Evolutionary conservation across 257 asterid genomes (phyloP).

Genomic region (Rehmannia glutinosa): DNA sequence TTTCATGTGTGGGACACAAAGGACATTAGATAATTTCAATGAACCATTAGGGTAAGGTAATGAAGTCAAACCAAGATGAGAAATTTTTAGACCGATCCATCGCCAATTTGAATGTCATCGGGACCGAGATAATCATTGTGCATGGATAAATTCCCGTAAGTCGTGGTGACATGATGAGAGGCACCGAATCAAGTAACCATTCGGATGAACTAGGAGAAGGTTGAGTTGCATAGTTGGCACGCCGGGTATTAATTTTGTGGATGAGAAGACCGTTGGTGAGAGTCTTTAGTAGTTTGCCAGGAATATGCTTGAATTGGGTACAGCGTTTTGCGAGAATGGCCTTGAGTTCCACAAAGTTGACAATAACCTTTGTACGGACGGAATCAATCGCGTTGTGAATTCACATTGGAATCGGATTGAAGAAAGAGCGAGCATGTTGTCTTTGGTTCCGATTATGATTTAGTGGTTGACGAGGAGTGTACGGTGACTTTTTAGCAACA

Average conservation of each 20-base stretch:
- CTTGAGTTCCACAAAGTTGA: no score
- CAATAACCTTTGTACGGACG: no score
- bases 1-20: neutral
- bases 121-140: neutral
- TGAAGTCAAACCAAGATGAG: neutral
- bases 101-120: neutral
- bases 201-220: neutral
- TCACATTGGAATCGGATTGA: no score
- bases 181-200: conserved; percentile 3
- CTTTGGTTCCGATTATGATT: no score
- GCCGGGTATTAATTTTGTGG: neutral
- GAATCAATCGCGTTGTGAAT: no score
- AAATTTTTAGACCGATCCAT: neutral
- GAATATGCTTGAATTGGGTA: neutral
- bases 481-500: no score
- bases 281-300: no score
- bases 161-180: conserved; percentile 8
- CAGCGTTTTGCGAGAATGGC: no score
- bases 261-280: neutral
- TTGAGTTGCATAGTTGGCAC: neutral
- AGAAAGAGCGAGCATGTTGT: no score
- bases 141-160: neutral
- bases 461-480: no score
- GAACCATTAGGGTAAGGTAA: neutral
- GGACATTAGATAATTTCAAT: neutral